These are phyloP conservation scores for Neurospora pannonica DNA, from an alignment of 495 filamentous ascomycete genomes.

Conservation along the genomic window DNA sequence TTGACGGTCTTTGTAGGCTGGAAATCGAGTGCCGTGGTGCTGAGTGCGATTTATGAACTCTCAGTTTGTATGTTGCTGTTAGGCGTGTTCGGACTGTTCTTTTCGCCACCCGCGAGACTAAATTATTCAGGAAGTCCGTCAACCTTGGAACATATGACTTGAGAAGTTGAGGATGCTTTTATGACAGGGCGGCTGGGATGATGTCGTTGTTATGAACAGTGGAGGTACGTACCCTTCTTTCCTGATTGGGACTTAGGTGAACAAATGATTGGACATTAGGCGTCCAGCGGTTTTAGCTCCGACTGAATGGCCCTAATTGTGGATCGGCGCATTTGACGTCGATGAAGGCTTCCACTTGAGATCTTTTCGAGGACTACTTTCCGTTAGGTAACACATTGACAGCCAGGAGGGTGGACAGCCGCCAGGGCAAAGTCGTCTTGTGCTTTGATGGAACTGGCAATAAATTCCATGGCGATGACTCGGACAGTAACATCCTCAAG, in stretches of 20 bases:
- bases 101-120: background rate
- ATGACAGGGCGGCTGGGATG: background rate
- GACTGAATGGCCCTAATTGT: background rate
- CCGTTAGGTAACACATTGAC: background rate
- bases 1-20: background rate
- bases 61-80: background rate
- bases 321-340: background rate
- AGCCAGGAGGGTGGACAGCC: too few species aligned
- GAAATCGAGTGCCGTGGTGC: background rate
- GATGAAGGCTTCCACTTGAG: background rate
- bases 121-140: background rate
- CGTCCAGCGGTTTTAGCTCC: background rate
- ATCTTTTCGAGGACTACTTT: background rate
- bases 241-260: background rate
- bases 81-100: background rate
- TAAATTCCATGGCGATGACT: slow-evolving; percentile 70
- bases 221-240: background rate
- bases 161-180: background rate
- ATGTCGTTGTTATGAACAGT: background rate
- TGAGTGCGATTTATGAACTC: background rate
- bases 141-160: background rate
- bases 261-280: background rate
- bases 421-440: slow-evolving; percentile 49
- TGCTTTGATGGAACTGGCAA: slow-evolving; percentile 90
- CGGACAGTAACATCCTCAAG: slow-evolving; percentile 82